phyloP scores from a whole-genome alignment of 176 grass and related monocot species.

The Miscanthus lutarioriparius region DNA sequence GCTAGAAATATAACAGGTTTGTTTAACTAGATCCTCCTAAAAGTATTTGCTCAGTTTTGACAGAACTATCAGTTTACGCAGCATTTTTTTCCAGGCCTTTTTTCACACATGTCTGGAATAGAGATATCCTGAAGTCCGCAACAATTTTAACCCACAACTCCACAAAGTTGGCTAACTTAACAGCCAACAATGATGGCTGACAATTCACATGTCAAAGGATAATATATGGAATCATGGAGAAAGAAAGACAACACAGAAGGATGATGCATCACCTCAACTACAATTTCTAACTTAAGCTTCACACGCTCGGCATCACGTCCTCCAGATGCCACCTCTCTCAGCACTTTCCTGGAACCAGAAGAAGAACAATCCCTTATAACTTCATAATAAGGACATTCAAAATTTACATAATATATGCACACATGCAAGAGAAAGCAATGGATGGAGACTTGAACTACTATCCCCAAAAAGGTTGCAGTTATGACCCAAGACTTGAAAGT shows the following conservation, averaged over 20 bases:
- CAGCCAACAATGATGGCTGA: background rate
- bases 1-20: background rate
- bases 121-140: background rate
- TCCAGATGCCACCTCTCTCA: conserved; percentile 73
- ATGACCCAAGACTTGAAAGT: conserved; percentile 11
- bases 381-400: background rate
- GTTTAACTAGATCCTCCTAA: background rate
- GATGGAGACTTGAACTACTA: background rate
- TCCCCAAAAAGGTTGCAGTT: background rate
- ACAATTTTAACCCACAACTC: background rate
- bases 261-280: conserved; percentile 66
- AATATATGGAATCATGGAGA: background rate
- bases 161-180: background rate
- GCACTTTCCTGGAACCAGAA: conserved; percentile 63
- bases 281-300: conserved; percentile 85
- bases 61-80: background rate
- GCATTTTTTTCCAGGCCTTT: conserved; percentile 4
- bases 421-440: background rate
- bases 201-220: background rate
- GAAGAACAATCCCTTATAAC: conserved; percentile 11
- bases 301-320: conserved; percentile 80
- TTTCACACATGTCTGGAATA: background rate
- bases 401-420: background rate
- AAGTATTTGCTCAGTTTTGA: background rate
- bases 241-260: background rate